Base-by-base conservation (phyloP, 2,329 filamentous ascomycete genomes). In the Aureobasidium sp. region DNA sequence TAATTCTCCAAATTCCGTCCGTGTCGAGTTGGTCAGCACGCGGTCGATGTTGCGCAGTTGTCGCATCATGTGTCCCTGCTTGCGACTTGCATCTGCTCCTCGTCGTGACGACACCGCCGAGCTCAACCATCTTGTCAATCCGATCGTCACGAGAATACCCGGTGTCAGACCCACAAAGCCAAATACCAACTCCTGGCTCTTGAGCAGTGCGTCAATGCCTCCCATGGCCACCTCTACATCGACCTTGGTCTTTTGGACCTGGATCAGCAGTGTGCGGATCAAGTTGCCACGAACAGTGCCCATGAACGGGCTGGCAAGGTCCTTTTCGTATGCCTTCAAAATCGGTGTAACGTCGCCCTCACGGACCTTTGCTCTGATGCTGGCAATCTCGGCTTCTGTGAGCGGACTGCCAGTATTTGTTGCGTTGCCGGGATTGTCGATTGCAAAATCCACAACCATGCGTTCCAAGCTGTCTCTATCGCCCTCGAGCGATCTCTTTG, bases 181-280 rank as follows among this genome's bases (percentile, higher is more conserved):
- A 71, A 98, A 98, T 21, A 98, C 88, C 42, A 98, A 79, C 66
- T 98, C 91, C 66, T 98, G 93, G 64, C 90, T 96, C 73, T 93
- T 95, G 55, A 98, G 78, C 27, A 98, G 79, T 29, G 89, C 83
- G 73, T 98, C 91, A 59, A 98, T 98, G 16, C 93, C 93, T 56
- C 87, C 89, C 73, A 98, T 90, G 12, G 93, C 93, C 57, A 97
- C 84, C 69, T 98, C 93, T 11, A 98, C 83, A 64, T 98, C 93
- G 7, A 98, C 93, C 74, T 98, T 98, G 19, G 93, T 97, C 77
- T 98, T 98, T 65, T 98, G 93, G 32, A 98, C 85, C 66, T 98
- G 93, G 53, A 98, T 97, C 39, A 98, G 76, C 24, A 98, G 80
- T 4, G 91, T 90, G 48, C 91, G 84, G 30, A 97, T 80, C 24